Percentiles rank a stretch among this genome's conserved stretches.
Conservation (phyloP, 495 filamentous ascomycete genomes). For the Penicillium fimorum region DNA sequence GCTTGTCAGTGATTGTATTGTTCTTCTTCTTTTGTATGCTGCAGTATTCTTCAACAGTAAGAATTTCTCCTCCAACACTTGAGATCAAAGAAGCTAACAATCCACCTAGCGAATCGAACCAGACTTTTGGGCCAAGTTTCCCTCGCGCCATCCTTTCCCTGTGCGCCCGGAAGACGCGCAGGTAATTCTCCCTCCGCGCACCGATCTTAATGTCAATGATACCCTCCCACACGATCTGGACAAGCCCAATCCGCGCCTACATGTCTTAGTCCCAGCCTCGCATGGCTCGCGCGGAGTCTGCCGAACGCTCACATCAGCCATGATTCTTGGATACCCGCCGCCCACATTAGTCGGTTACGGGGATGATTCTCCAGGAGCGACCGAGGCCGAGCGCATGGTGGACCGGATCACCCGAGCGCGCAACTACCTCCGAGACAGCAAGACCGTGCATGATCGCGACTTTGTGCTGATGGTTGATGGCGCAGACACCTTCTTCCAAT, state of each 20-base stretch:
- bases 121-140: conserved; percentile 40
- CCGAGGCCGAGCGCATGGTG: conserved; percentile 37
- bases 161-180: conserved; percentile 37
- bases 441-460: conserved; percentile 54
- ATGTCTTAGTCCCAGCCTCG: conserved; percentile 57
- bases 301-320: conserved; percentile 58
- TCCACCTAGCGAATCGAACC: conserved; percentile 24
- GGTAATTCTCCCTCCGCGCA: conserved; percentile 27
- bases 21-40: conserved; percentile 29
- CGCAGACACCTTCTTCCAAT: conserved; percentile 59
- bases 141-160: conserved; percentile 35
- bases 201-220: conserved; percentile 23
- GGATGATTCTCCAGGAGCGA: conserved; percentile 29
- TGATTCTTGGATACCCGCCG: conserved; percentile 61
- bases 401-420: conserved; percentile 50
- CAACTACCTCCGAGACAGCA: conserved; percentile 51
- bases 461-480: conserved; percentile 60
- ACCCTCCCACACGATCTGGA: conserved; percentile 36
- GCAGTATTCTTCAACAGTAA: conserved; percentile 24
- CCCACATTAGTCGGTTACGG: conserved; percentile 54
- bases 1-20: conserved; percentile 24
- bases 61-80: conserved; percentile 3
- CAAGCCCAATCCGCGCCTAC: conserved; percentile 56
- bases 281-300: conserved; percentile 53
- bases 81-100: conserved; percentile 15